A percentile compares a stretch with the other conserved stretches of the same genome.
phyloP scores from a whole-genome alignment of 352 stramenopile genomes.

The Phytophthora megakarya region DNA sequence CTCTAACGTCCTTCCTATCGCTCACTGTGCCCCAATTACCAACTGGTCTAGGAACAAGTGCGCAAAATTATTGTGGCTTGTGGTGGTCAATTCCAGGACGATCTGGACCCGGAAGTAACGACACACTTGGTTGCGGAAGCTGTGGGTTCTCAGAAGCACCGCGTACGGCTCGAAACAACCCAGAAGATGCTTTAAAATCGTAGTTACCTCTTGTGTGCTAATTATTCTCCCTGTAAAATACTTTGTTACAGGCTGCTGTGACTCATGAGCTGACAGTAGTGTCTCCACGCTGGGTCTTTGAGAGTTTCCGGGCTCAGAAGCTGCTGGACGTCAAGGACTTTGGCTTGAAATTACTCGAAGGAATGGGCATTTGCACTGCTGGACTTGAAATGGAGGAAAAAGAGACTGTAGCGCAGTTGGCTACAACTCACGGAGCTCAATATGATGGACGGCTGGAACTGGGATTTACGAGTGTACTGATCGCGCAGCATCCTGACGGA shows the following conservation, averaged over 20 bases:
- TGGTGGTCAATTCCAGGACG: constrained; percentile 59
- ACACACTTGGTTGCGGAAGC: constrained; percentile 72
- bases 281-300: constrained; percentile 67
- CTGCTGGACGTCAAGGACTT: constrained; percentile 49
- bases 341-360: constrained; percentile 52
- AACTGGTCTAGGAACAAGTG: constrained; percentile 59
- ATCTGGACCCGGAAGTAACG: constrained; percentile 47
- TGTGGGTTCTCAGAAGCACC: constrained; percentile 70
- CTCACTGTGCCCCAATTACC: neutral
- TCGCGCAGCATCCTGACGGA: constrained; percentile 58
- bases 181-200: neutral
- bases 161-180: constrained; percentile 35
- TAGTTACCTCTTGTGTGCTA: too few relatives aligned
- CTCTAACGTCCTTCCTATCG: neutral
- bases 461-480: constrained; percentile 63
- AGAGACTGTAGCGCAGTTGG: constrained; percentile 55
- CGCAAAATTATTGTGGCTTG: constrained; percentile 69
- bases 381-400: constrained; percentile 61
- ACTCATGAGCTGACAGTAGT: constrained; percentile 48
- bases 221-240: constrained; percentile 3
- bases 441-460: constrained; percentile 70
- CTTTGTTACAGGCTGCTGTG: constrained; percentile 44
- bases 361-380: constrained; percentile 67
- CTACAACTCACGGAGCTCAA: constrained; percentile 43
- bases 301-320: constrained; percentile 56